Percentiles rank a stretch among this genome's conserved stretches.
phyloP scores from a whole-genome alignment of 148 eudicot species.

The Limonium bicolor region DNA sequence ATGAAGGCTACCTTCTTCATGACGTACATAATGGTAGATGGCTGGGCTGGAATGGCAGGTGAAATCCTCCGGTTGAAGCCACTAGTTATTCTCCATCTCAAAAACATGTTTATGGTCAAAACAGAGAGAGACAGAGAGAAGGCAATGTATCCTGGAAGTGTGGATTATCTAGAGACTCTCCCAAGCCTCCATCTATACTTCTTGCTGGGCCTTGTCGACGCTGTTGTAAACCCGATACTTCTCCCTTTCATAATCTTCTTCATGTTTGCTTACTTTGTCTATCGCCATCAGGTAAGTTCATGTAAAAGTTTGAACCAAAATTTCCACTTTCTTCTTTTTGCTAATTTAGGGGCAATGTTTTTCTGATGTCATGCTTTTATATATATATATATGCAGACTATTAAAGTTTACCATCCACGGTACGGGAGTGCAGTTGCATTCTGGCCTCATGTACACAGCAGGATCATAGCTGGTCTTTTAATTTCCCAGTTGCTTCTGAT shows the following conservation, averaged over 20 bases:
- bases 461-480: conserved; percentile 77
- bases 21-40: conserved; percentile 95
- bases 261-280: conserved; percentile 71
- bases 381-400: no score
- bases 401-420: conserved; percentile 76
- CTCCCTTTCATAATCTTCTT: conserved; percentile 90
- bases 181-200: conserved; percentile 87
- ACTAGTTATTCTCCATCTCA: conserved; percentile 67
- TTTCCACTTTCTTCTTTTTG: no score
- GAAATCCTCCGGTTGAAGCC: conserved; percentile 87
- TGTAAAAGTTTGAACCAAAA: no score
- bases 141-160: conserved; percentile 85
- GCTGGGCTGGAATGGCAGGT: conserved; percentile 92
- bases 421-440: conserved; percentile 92
- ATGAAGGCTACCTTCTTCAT: conserved; percentile 98
- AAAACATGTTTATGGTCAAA: conserved; percentile 87
- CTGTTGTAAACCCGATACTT: conserved; percentile 77
- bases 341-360: no score
- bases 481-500: conserved; percentile 80
- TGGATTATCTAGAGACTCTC: conserved; percentile 63
- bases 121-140: conserved; percentile 79
- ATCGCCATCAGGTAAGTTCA: no score
- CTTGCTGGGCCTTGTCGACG: conserved; percentile 83
- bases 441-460: conserved; percentile 96
- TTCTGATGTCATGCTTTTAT: no score